Base-by-base conservation (phyloP, 2,329 filamentous ascomycete species). In the Fusarium nygamai region DNA sequence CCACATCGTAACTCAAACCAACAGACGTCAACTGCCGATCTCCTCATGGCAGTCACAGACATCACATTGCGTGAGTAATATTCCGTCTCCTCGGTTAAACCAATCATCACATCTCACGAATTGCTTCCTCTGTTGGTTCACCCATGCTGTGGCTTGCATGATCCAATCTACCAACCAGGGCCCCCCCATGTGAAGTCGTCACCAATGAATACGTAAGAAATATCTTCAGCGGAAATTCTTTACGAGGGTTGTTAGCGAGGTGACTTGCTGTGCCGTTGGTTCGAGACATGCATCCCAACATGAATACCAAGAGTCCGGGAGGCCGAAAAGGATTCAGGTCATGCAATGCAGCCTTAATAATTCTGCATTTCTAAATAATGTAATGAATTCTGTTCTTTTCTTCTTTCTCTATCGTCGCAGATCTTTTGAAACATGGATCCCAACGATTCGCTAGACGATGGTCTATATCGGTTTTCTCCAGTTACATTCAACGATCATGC, bases 401-500 rank as follows among this genome's bases (percentile, higher is more conserved):
- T 29, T 20, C 50, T 34, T 17, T 41, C 22, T 39, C 13, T 5
- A 34, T 13, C 36, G 27, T 8, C 38, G 34, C 27, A 65, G 24
- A 8, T 60, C 53, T 64, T 38, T 47, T 38, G 12, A 33, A n/a
- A 36, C 36, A 76, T 76, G 74, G 50, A 53, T 48, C 8, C 60
- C 20, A 61, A 24, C 12, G 60, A 16, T 34, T 33, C 33, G 3
- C 13, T 34, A 12, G 22, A n/a, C 0, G 38, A 72, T 16, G 46
- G n/a, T 6, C 57, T 48, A 16, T 34, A 50, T 41, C 61, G 64
- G 11, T 69, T 76, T 36, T 72, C 74, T 3, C 72, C 74, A 17
- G 58, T 76, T 38, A 46, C 72, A 8, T 46, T 46, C 31, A 61
- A 69, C 34, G 74, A 76, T 16, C 74, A 77, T 66, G 74, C 74